Percentiles rank a stretch among this genome's conserved stretches.
Conservation (phyloP, 345 rosid species). For the Eucalyptus fibrosa region DNA sequence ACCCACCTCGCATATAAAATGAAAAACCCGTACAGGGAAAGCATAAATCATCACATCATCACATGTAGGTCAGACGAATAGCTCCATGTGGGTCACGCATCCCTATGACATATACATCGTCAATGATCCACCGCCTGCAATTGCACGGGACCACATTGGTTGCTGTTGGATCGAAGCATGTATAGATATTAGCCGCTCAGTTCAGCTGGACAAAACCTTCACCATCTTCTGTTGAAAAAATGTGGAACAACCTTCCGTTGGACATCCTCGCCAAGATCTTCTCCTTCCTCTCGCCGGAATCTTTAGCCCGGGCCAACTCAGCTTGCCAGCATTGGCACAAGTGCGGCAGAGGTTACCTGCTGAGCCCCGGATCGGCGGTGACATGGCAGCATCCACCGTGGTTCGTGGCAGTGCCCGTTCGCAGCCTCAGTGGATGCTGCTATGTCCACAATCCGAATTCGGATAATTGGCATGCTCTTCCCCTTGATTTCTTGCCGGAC, state of each 20-base stretch:
- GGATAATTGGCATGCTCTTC: constrained; percentile 19
- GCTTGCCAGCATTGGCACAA: constrained; percentile 28
- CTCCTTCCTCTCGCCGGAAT: constrained; percentile 37
- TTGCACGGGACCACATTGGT: not conserved
- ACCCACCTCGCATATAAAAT: not conserved
- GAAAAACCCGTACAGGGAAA: not conserved
- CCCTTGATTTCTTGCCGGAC: constrained; percentile 15
- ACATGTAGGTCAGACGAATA: not conserved
- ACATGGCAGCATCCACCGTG: constrained; percentile 11
- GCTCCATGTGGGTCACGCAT: constrained; percentile 6
- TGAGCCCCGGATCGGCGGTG: not conserved
- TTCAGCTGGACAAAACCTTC: not conserved
- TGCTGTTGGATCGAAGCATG: not conserved
- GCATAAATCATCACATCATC: not conserved
- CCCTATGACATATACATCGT: not conserved
- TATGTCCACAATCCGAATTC: constrained; percentile 22
- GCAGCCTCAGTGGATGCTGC: constrained; percentile 11
- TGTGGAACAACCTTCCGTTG: constrained; percentile 44
- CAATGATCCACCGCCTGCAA: constrained; percentile 3
- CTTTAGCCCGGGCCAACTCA: constrained; percentile 27
- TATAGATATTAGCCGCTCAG: not conserved
- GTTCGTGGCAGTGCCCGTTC: constrained; percentile 36
- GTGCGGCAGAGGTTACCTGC: constrained; percentile 9
- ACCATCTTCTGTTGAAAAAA: not conserved
- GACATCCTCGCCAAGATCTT: constrained; percentile 28